Evolutionary conservation across 371 early-diverging fungal species (phyloP).

Genomic region (Conidiobolus incongruus): DNA sequence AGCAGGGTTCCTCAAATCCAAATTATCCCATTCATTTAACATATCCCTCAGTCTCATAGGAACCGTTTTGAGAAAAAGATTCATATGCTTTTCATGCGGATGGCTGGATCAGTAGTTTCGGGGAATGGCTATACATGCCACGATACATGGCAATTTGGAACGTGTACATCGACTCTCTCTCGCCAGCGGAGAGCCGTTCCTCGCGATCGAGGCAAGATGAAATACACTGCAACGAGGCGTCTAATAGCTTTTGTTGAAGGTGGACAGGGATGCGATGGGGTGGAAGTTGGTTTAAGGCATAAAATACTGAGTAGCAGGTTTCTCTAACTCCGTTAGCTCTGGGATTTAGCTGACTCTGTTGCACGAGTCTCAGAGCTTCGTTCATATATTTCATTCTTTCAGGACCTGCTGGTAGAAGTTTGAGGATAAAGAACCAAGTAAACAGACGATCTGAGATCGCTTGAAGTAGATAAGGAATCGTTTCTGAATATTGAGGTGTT

Average conservation of each 20-base stretch:
- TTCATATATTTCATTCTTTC: neutral
- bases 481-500: neutral
- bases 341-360: neutral
- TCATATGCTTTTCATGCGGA: no score
- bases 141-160: slow-evolving; percentile 1
- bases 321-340: neutral
- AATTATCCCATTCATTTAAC: no score
- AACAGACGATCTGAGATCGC: neutral
- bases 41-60: no score
- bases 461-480: neutral
- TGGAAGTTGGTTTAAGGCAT: neutral
- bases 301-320: neutral
- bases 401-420: neutral
- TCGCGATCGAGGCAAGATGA: neutral
- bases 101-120: no score
- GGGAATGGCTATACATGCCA: no score
- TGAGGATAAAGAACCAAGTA: neutral
- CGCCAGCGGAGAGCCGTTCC: neutral
- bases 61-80: no score
- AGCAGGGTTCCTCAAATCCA: no score
- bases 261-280: neutral
- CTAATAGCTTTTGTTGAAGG: neutral
- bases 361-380: neutral
- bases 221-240: neutral
- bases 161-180: slow-evolving; percentile 3